Conservation (phyloP, 75 land plant species). For the Ceratopteris richardii region DNA sequence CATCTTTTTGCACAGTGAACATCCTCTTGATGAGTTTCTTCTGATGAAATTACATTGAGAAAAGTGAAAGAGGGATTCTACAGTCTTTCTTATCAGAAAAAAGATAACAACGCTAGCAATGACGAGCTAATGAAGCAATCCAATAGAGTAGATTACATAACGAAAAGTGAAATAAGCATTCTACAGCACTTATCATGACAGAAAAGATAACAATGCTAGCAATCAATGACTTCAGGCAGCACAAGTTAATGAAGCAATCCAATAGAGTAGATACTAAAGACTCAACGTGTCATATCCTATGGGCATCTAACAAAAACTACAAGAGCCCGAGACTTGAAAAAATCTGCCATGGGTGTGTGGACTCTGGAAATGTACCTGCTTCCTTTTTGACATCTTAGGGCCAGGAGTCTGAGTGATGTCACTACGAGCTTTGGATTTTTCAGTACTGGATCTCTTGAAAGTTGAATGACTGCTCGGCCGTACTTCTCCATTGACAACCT, state of each 20-base stretch:
- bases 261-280: no score
- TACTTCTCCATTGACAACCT: slow-evolving; percentile 3
- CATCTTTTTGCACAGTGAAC: slow-evolving; percentile 80
- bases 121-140: no score
- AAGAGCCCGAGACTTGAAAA: neutral
- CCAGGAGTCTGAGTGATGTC: neutral
- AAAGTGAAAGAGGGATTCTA: neutral
- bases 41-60: slow-evolving; percentile 25
- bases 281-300: no score
- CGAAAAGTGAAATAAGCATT: no score
- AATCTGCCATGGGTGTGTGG: neutral
- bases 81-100: neutral
- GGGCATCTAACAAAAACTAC: no score
- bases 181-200: no score
- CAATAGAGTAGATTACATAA: no score
- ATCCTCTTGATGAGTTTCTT: slow-evolving; percentile 63
- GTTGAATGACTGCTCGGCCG: neutral
- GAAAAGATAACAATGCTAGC: no score
- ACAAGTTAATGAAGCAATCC: no score
- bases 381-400: slow-evolving; percentile 1
- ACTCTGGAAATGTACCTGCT: slow-evolving; percentile 3
- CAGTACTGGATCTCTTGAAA: slow-evolving; percentile 8
- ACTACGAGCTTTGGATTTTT: neutral
- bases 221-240: no score
- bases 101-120: no score